Conservation (phyloP, 345 rosid species). For the Populus alba region DNA sequence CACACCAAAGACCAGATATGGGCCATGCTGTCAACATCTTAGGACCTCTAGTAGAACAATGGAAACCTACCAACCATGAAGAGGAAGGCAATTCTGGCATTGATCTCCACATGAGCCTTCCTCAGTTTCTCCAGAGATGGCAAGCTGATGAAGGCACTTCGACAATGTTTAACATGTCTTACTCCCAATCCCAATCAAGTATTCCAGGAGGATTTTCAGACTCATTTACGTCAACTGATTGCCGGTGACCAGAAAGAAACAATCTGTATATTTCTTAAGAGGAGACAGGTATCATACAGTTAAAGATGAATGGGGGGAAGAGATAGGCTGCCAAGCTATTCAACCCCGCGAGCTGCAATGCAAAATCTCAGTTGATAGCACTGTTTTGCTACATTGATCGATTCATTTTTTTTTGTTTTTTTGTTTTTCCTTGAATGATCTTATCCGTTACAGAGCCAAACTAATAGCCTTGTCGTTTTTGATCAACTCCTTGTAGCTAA, state of each 20-base stretch:
- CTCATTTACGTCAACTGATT: conserved; percentile 53
- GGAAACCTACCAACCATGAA: conserved; percentile 69
- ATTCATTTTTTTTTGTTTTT: not conserved
- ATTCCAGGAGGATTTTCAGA: conserved; percentile 57
- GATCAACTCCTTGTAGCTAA: not conserved
- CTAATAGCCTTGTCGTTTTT: not conserved
- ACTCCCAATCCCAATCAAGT: conserved; percentile 62
- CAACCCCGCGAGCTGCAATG: not conserved
- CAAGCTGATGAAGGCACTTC: conserved; percentile 71
- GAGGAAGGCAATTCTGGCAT: conserved; percentile 61
- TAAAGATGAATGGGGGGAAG: not conserved
- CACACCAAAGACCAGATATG: conserved; percentile 85
- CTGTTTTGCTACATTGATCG: not conserved
- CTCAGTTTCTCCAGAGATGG: conserved; percentile 76
- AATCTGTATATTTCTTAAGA: not conserved
- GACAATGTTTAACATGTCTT: conserved; percentile 46
- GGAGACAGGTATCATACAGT: not conserved
- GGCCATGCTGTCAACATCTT: conserved; percentile 78
- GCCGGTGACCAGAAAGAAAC: conserved; percentile 34
- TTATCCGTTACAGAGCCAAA: not conserved
- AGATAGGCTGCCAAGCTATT: not conserved
- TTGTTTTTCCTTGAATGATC: not conserved
- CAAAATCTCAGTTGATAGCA: not conserved
- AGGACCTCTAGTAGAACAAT: conserved; percentile 72
- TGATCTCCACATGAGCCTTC: conserved; percentile 72